Base-by-base conservation (phyloP, 306 rosid genomes). In the Notholithocarpus densiflorus region DNA sequence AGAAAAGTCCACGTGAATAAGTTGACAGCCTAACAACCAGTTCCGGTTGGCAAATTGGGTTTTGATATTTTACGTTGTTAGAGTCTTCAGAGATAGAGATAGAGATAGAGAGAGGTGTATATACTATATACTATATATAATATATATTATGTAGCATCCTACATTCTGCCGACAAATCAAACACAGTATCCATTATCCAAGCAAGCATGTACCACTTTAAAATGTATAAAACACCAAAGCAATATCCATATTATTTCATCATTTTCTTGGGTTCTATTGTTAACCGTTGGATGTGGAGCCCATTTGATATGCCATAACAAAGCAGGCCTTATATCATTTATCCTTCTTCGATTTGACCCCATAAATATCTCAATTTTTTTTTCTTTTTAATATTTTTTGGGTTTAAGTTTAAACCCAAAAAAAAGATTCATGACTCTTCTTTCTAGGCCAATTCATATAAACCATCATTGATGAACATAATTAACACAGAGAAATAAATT, bases 91-190 rank as follows among this genome's bases (percentile, higher is more conserved):
- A 40, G 45, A 40, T 37, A 37, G 43, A 40, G 45, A 40, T 37
- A 37, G 43, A 37, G 43, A 37, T 40, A 40, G 45, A 40, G 12
- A 40, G 45, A 34, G 40, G 15, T 48, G 53, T 48, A 48, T 48
- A 48, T 48, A 3, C 15, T 7, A 37, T 37, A 32, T 32, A 32
- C 8, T 32, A 32, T 34, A 37, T 37, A 37, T 8, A 8, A 40
- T 40, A 40, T 40, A 34, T 2, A 2, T 40, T 40, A 40, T 40
- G 45, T 0, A 40, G 45, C 11, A 40, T 40, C 45, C 15, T 48
- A 48, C 53, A 12, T 12, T 48, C 53, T 48, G 53, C 53, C 53
- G 53, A 85, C 88, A 85, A 27, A 74, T 75, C 21, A 8, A 18
- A 45, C 17, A 62, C 54, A 6, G 20, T n/a, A 34, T 34, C 40